Evolutionary conservation across 371 early-diverging fungal species (phyloP).

Genomic region (Lichtheimia hyalospora): DNA sequence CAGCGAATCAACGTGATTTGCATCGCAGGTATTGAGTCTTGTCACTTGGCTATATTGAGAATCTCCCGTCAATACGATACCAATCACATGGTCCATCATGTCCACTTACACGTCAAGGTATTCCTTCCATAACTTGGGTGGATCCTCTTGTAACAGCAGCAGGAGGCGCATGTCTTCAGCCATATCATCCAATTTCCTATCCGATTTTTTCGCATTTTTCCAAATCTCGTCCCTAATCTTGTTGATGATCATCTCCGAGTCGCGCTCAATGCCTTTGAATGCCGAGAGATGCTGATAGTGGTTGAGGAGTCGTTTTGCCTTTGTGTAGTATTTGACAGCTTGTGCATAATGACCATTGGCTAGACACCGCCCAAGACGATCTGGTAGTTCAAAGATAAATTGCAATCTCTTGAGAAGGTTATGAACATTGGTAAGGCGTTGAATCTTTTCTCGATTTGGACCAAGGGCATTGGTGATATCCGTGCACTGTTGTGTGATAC

Average conservation of each 20-base stretch:
- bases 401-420: constrained; percentile 75
- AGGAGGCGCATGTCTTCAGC: constrained; percentile 61
- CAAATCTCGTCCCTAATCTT: constrained; percentile 58
- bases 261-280: constrained; percentile 75
- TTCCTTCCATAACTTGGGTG: constrained; percentile 39
- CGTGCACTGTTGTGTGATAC: constrained; percentile 58
- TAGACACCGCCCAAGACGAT: constrained; percentile 63
- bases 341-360: constrained; percentile 61
- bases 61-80: not conserved
- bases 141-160: constrained; percentile 56
- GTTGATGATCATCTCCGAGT: constrained; percentile 75
- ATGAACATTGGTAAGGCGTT: constrained; percentile 75
- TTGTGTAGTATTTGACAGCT: constrained; percentile 78
- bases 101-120: constrained; percentile 50
- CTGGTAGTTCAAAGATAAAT: constrained; percentile 85
- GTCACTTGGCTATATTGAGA: constrained; percentile 19
- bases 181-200: constrained; percentile 32
- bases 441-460: constrained; percentile 71
- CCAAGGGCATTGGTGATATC: constrained; percentile 61
- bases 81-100: not conserved
- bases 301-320: constrained; percentile 68
- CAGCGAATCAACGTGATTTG: not conserved
- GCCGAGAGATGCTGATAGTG: constrained; percentile 75
- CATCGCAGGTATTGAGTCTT: constrained; percentile 4
- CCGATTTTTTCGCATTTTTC: constrained; percentile 25